Conservation (phyloP, 2,329 filamentous ascomycete genomes). For the Nakataea oryzae region DNA sequence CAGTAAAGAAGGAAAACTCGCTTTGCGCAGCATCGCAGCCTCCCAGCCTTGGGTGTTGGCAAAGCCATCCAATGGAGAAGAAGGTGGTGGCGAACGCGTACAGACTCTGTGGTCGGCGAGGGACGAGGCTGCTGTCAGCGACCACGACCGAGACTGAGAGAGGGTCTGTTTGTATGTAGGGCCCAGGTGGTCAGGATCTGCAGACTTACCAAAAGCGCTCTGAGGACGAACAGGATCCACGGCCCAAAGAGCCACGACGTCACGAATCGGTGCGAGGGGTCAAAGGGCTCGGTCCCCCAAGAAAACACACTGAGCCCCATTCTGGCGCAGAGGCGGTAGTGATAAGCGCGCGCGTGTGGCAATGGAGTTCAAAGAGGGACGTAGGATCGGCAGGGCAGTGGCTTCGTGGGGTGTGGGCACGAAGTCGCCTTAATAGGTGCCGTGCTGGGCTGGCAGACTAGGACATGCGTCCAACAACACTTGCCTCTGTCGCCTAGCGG, state of each 20-base stretch:
- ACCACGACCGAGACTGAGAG: neutral
- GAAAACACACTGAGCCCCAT: constrained; percentile 18
- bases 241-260: constrained; percentile 76
- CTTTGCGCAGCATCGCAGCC: constrained; percentile 35
- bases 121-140: neutral
- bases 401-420: neutral
- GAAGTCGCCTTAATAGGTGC: neutral
- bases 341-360: neutral
- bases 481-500: neutral
- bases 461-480: neutral
- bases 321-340: neutral
- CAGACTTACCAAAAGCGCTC: constrained; percentile 42
- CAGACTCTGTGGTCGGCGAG: constrained; percentile 29
- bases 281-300: constrained; percentile 33
- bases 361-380: neutral
- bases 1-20: constrained; percentile 74
- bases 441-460: neutral
- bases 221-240: constrained; percentile 45
- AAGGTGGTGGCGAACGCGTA: constrained; percentile 64
- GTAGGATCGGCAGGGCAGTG: neutral
- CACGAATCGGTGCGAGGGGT: constrained; percentile 56
- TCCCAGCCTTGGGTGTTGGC: constrained; percentile 32
- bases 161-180: neutral
- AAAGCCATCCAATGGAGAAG: constrained; percentile 57
- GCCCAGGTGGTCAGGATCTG: too few relatives aligned